phyloP scores from a whole-genome alignment of 2,329 filamentous ascomycete species.

The Reticulascus tulasneorum region DNA sequence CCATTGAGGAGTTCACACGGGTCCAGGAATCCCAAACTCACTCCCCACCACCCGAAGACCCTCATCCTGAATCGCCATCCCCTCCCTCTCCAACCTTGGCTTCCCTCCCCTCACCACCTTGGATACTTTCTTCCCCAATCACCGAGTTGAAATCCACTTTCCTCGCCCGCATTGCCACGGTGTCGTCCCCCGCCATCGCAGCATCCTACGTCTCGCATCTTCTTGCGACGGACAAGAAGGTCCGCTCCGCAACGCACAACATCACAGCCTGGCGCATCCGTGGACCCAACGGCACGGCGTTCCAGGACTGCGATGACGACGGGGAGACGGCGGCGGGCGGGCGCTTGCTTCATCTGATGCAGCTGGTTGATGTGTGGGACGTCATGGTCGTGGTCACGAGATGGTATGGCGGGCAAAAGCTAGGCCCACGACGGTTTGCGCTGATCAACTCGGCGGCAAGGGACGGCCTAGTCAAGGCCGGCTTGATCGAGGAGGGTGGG shows the following conservation, averaged over 20 bases:
- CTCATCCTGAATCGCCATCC: not conserved
- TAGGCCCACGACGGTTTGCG: slow-evolving; percentile 86
- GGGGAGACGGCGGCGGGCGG: slow-evolving; percentile 90
- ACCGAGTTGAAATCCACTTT: slow-evolving; percentile 87
- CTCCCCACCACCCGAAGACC: slow-evolving; percentile 4
- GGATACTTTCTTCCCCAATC: slow-evolving; percentile 70
- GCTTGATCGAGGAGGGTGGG: slow-evolving; percentile 57
- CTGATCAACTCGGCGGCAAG: slow-evolving; percentile 84
- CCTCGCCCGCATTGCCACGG: slow-evolving; percentile 69
- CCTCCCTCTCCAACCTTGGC: slow-evolving; percentile 19
- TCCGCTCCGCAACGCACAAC: slow-evolving; percentile 87
- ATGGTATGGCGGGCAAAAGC: slow-evolving; percentile 90
- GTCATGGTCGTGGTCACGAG: slow-evolving; percentile 88
- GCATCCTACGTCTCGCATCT: slow-evolving; percentile 69
- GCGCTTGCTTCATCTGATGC: slow-evolving; percentile 82
- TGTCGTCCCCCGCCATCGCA: slow-evolving; percentile 68
- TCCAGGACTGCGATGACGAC: slow-evolving; percentile 94
- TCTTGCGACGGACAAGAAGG: slow-evolving; percentile 76
- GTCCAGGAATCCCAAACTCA: slow-evolving; percentile 13
- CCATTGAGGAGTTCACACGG: slow-evolving; percentile 66
- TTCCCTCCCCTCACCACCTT: too few species aligned
- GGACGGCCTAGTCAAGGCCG: slow-evolving; percentile 77
- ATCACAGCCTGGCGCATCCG: slow-evolving; percentile 91
- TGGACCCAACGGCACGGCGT: slow-evolving; percentile 48
- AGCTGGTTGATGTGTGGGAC: slow-evolving; percentile 92